Conservation (phyloP, 192 early-diverging fungal genomes). For the Umbelopsis isabellina region DNA sequence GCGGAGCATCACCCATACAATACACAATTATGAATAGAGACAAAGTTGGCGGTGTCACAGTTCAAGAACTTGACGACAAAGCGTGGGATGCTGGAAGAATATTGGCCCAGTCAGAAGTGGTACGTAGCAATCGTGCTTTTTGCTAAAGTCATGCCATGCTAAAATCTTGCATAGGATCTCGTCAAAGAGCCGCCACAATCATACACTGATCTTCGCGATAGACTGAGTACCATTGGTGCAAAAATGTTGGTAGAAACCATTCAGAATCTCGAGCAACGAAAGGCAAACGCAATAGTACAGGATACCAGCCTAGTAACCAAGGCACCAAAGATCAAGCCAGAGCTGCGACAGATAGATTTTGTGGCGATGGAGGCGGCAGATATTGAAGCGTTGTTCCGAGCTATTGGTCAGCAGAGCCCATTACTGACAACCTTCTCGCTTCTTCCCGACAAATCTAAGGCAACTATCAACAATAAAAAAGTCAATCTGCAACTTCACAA, state of each 20-base stretch:
- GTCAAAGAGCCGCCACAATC: conserved; percentile 2
- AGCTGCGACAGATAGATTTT: conserved; percentile 65
- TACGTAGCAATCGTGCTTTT: conserved; percentile 37
- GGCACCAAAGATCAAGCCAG: conserved; percentile 70
- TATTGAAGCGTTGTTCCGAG: conserved; percentile 68
- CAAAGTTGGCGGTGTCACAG: conserved; percentile 74
- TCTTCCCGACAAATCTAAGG: conserved; percentile 8
- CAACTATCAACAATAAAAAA: neutral
- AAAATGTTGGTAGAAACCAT: conserved; percentile 64
- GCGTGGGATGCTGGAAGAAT: conserved; percentile 88
- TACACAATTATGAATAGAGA: conserved; percentile 82
- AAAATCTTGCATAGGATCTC: neutral
- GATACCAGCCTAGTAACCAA: conserved; percentile 62
- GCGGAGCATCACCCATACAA: conserved; percentile 93
- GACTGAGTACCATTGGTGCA: conserved; percentile 49
- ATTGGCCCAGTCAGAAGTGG: conserved; percentile 66
- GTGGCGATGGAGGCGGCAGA: conserved; percentile 57
- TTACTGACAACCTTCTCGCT: conserved; percentile 52
- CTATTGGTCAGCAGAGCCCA: conserved; percentile 74
- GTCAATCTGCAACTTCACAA: conserved; percentile 47
- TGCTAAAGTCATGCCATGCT: neutral
- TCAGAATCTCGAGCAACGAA: conserved; percentile 57
- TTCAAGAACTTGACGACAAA: conserved; percentile 80
- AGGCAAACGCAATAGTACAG: conserved; percentile 64
- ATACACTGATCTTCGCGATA: conserved; percentile 12